These are phyloP conservation scores for Aspergillus pseudoterreus DNA, from an alignment of 2,329 filamentous ascomycete genomes.

Conservation along the genomic window DNA sequence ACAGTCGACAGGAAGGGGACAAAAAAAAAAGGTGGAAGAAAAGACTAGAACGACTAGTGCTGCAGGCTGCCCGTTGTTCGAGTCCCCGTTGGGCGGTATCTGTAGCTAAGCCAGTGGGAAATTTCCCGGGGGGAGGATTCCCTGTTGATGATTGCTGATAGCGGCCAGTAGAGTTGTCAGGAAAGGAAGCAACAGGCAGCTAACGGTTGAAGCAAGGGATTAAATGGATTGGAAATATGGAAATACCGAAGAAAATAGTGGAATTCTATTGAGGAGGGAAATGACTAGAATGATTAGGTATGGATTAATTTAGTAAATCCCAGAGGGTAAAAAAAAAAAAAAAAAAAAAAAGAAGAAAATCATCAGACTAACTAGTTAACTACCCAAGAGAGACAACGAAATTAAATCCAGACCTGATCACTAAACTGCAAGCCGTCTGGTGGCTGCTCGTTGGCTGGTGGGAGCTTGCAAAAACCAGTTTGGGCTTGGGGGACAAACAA, in stretches of 20 bases:
- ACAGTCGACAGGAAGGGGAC: conserved; percentile 3
- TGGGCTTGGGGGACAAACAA: conserved; percentile 16
- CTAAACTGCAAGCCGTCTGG: conserved; percentile 13
- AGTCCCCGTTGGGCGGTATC: neutral
- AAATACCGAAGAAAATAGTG: conserved; percentile 2
- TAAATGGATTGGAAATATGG: conserved; percentile 3
- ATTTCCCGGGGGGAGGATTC: conserved; percentile 13
- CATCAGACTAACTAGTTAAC: too few relatives aligned
- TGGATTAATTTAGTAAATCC: neutral
- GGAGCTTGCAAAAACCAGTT: neutral
- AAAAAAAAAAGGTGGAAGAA: conserved; percentile 3
- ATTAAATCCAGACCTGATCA: conserved; percentile 16
- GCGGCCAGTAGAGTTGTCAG: conserved; percentile 8
- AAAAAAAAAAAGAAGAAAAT: conserved; percentile 2
- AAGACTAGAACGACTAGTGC: conserved; percentile 15
- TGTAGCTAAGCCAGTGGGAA: conserved; percentile 8
- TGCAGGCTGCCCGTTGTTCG: conserved; percentile 22
- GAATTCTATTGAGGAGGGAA: conserved; percentile 7
- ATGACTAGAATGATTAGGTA: neutral
- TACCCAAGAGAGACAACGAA: conserved; percentile 11
- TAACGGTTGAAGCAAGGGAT: conserved; percentile 4
- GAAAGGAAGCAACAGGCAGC: neutral
- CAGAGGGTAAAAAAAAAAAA: conserved; percentile 7
- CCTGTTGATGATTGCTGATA: conserved; percentile 5
- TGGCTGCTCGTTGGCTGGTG: conserved; percentile 8